phyloP scores from a whole-genome alignment of 345 rosid species.

The Pistacia atlantica region DNA sequence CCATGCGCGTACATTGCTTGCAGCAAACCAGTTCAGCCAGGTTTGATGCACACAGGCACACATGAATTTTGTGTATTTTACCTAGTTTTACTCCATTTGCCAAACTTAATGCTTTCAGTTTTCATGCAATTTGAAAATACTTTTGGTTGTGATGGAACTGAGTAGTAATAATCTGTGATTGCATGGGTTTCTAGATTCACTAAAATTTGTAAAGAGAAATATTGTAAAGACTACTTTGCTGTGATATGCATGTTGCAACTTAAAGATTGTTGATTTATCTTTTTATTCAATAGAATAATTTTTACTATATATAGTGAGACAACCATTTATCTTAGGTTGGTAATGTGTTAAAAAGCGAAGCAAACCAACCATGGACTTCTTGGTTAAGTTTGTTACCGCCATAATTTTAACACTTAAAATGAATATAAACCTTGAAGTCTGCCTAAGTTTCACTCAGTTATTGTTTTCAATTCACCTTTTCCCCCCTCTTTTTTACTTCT shows the following conservation, averaged over 20 bases:
- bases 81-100: slow-evolving; percentile 1
- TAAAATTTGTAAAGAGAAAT: not conserved
- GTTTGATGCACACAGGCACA: slow-evolving; percentile 35
- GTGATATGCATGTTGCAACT: not conserved
- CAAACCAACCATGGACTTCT: too few species aligned
- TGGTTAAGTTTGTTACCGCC: too few species aligned
- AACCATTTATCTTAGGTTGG: too few species aligned
- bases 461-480: not conserved
- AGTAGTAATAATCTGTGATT: not conserved
- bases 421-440: too few species aligned
- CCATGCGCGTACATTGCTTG: slow-evolving; percentile 90
- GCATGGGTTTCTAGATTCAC: not conserved
- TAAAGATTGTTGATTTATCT: not conserved
- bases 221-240: not conserved
- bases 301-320: not conserved
- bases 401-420: too few species aligned
- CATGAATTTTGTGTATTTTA: not conserved
- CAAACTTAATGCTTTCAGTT: not conserved
- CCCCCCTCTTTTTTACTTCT: slow-evolving; percentile 15
- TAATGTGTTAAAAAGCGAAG: too few species aligned
- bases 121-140: not conserved
- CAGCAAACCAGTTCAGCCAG: slow-evolving; percentile 92
- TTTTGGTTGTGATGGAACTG: not conserved
- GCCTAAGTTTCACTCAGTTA: not conserved
- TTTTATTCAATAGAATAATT: not conserved